Evolutionary conservation across 768 basidiomycete genomes (phyloP).

Genomic region (Solioccasus polychromus): DNA sequence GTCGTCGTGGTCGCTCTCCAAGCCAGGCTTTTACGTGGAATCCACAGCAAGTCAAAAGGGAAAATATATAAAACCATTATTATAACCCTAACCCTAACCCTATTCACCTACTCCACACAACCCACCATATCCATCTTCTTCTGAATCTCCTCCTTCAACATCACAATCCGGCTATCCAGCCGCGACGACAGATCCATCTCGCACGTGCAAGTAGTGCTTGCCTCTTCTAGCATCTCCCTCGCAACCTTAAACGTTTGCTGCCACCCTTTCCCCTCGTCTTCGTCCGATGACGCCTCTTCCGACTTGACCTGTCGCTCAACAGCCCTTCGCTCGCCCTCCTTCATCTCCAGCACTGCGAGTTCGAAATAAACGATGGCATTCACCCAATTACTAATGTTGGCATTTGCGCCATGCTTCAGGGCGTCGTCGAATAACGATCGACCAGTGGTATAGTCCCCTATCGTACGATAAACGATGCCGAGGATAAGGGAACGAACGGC

Average conservation of each 20-base stretch:
- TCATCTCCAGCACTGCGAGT: constrained; percentile 66
- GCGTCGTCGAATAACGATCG: constrained; percentile 55
- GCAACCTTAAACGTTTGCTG: constrained; percentile 44
- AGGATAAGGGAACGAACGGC: constrained; percentile 68
- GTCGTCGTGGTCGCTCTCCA: constrained; percentile 9
- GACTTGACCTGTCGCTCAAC: constrained; percentile 30
- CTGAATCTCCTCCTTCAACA: constrained; percentile 69
- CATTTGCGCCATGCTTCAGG: constrained; percentile 34
- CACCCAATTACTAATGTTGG: constrained; percentile 65
- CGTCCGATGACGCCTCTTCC: not conserved
- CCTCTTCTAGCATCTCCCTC: constrained; percentile 48
- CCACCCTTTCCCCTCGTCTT: constrained; percentile 39
- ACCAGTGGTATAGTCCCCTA: constrained; percentile 42
- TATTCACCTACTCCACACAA: constrained; percentile 4
- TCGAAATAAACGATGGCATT: constrained; percentile 67
- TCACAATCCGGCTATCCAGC: constrained; percentile 64
- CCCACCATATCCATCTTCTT: constrained; percentile 53
- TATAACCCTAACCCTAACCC: not conserved
- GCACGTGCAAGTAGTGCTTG: constrained; percentile 43
- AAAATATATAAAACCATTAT: constrained; percentile 10
- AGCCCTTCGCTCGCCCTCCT: constrained; percentile 47
- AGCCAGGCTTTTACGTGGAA: constrained; percentile 8
- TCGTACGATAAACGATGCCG: constrained; percentile 62
- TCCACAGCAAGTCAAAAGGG: too few relatives aligned
- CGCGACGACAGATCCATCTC: constrained; percentile 63